Conservation (phyloP, 2,329 filamentous ascomycete species). For the Colletotrichum sp. region DNA sequence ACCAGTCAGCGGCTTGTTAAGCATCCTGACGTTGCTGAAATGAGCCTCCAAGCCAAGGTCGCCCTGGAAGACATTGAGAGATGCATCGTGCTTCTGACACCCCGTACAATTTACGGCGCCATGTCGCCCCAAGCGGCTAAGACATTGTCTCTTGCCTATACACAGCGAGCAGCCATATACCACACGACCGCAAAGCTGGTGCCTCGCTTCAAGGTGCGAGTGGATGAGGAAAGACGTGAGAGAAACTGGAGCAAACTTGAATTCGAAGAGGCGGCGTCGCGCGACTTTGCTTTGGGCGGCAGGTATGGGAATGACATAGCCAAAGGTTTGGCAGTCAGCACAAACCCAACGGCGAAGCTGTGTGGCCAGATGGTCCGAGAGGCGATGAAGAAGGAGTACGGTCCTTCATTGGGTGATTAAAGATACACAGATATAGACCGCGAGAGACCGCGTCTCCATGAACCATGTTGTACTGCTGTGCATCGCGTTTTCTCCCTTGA, state of each 20-base stretch:
- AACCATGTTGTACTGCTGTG: background rate
- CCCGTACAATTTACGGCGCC: slow-evolving; percentile 50
- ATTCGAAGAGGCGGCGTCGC: slow-evolving; percentile 67
- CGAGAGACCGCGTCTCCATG: background rate
- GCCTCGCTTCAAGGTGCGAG: slow-evolving; percentile 36
- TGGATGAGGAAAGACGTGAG: slow-evolving; percentile 47
- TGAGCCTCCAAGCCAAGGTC: slow-evolving; percentile 40
- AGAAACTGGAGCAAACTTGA: slow-evolving; percentile 55
- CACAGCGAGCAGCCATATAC: slow-evolving; percentile 72
- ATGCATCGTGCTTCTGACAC: slow-evolving; percentile 65
- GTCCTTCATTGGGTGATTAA: slow-evolving; percentile 46
- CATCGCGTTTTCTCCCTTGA: background rate
- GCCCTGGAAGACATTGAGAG: slow-evolving; percentile 59
- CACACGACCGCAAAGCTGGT: slow-evolving; percentile 61
- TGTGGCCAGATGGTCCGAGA: slow-evolving; percentile 73
- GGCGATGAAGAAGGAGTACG: slow-evolving; percentile 73
- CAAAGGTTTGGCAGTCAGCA: slow-evolving; percentile 66
- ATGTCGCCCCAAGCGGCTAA: slow-evolving; percentile 70
- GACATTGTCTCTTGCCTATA: slow-evolving; percentile 73
- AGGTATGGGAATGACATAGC: slow-evolving; percentile 70
- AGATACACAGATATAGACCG: background rate
- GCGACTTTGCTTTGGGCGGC: slow-evolving; percentile 68
- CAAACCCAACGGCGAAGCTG: slow-evolving; percentile 72
- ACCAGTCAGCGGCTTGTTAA: slow-evolving; percentile 46
- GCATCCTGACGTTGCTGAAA: slow-evolving; percentile 40